Evolutionary conservation across 2,329 filamentous ascomycete genomes (phyloP).

Genomic region (Fusarium transvaalense): DNA sequence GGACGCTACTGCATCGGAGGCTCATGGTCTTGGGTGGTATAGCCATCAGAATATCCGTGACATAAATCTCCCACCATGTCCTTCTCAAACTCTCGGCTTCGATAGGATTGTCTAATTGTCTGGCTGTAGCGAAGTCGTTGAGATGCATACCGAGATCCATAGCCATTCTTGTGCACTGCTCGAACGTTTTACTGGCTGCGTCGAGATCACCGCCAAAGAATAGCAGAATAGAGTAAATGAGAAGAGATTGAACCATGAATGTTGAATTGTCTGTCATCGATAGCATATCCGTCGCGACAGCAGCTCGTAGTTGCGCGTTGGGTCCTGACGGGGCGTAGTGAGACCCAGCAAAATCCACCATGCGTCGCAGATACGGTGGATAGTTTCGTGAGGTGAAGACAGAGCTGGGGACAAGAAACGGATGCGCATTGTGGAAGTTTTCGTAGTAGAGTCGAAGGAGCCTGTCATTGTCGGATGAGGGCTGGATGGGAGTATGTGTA

Average conservation of each 20-base stretch:
- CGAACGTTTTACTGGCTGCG: constrained; percentile 13
- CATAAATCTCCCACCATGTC: constrained; percentile 46
- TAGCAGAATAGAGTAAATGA: constrained; percentile 22
- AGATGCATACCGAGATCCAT: constrained; percentile 40
- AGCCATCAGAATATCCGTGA: constrained; percentile 40
- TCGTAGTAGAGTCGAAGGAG: constrained; percentile 40
- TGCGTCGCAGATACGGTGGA: constrained; percentile 23
- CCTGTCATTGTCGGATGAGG: constrained; percentile 32
- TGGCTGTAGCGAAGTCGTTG: constrained; percentile 24
- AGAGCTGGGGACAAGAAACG: constrained; percentile 33
- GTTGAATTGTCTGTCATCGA: constrained; percentile 15
- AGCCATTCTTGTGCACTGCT: constrained; percentile 27
- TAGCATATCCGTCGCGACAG: constrained; percentile 24
- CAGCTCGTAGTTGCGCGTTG: constrained; percentile 12
- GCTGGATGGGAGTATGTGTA: background rate
- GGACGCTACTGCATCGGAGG: constrained; percentile 30
- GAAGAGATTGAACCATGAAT: constrained; percentile 29
- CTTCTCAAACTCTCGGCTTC: constrained; percentile 41
- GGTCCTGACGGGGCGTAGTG: constrained; percentile 32
- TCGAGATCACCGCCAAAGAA: constrained; percentile 29
- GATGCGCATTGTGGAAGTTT: constrained; percentile 43
- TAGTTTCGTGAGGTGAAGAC: constrained; percentile 30
- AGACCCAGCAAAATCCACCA: constrained; percentile 41
- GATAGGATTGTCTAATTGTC: constrained; percentile 23
- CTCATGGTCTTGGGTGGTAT: constrained; percentile 26